Conservation (phyloP, 768 basidiomycete species). For the Pisolithus microcarpus region DNA sequence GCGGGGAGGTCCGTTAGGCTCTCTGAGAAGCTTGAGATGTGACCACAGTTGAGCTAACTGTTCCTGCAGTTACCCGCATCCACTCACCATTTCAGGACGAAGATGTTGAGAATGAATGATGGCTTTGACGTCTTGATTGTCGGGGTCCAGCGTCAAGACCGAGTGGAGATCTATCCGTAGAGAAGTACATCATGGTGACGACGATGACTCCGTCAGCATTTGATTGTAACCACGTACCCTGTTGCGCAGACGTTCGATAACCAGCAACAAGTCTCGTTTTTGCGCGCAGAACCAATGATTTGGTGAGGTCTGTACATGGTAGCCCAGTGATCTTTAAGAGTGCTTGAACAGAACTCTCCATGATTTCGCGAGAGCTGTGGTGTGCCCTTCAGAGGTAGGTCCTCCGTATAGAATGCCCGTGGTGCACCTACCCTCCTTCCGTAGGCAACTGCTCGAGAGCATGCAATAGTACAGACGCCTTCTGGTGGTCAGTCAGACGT, state of each 20-base stretch:
- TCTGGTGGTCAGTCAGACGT: conserved; percentile 55
- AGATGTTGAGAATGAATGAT: conserved; percentile 48
- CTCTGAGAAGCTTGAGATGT: conserved; percentile 20
- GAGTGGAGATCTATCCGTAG: conserved; percentile 51
- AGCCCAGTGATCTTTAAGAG: conserved; percentile 53
- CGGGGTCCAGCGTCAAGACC: conserved; percentile 55
- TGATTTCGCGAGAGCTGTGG: conserved; percentile 45
- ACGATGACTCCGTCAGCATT: not conserved
- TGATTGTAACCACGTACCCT: conserved; percentile 36
- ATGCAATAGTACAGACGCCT: conserved; percentile 64
- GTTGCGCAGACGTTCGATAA: conserved; percentile 53
- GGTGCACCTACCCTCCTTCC: conserved; percentile 44
- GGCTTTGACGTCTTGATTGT: conserved; percentile 60
- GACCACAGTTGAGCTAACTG: not conserved
- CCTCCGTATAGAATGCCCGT: not conserved
- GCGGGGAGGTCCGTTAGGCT: conserved; percentile 40
- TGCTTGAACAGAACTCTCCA: conserved; percentile 72
- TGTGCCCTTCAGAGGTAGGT: conserved; percentile 1
- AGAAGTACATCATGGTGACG: not conserved
- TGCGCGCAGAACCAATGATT: conserved; percentile 61
- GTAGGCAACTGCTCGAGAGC: conserved; percentile 77
- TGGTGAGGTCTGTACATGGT: conserved; percentile 44
- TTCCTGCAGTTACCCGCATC: not conserved
- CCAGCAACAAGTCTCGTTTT: conserved; percentile 57
- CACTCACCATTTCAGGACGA: conserved; percentile 50